Evolutionary conservation across 2,329 filamentous ascomycete species (phyloP).

Genomic region (Neofusicoccum sp.): DNA sequence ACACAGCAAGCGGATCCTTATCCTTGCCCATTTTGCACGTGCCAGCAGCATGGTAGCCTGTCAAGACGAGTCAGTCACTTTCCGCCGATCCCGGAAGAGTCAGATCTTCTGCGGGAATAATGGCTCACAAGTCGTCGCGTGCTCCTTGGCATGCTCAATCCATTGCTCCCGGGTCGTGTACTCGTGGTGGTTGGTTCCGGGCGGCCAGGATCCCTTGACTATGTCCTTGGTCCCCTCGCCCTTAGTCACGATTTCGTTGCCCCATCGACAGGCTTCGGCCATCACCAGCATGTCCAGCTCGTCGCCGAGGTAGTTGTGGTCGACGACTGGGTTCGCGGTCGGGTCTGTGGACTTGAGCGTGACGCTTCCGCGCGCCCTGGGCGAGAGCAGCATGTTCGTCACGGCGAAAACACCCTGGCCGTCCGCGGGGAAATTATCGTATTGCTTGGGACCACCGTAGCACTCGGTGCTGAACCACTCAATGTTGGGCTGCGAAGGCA

Average conservation of each 20-base stretch:
- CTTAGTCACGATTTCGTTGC: slow-evolving; percentile 34
- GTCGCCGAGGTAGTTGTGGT: slow-evolving; percentile 29
- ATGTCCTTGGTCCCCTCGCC: slow-evolving; percentile 59
- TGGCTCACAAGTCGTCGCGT: slow-evolving; percentile 28
- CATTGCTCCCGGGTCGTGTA: slow-evolving; percentile 57
- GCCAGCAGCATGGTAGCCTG: slow-evolving; percentile 9
- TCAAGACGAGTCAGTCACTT: background rate
- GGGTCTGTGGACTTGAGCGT: slow-evolving; percentile 26
- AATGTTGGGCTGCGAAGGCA: slow-evolving; percentile 56
- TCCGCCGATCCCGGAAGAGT: background rate
- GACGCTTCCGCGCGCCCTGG: slow-evolving; percentile 30
- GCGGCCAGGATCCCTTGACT: slow-evolving; percentile 4
- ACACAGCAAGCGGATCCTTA: slow-evolving; percentile 4
- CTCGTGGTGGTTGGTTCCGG: slow-evolving; percentile 54
- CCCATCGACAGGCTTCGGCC: slow-evolving; percentile 25
- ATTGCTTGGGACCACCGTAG: slow-evolving; percentile 61
- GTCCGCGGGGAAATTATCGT: slow-evolving; percentile 52
- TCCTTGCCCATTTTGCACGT: slow-evolving; percentile 14
- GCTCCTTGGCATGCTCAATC: slow-evolving; percentile 56
- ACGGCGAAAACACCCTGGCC: slow-evolving; percentile 52
- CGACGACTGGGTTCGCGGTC: slow-evolving; percentile 26
- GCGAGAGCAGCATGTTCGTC: slow-evolving; percentile 24
- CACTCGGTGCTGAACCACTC: slow-evolving; percentile 64
- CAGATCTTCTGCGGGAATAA: background rate
- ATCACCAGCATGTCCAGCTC: slow-evolving; percentile 26